A percentile compares a stretch with the other conserved stretches of the same genome.
phyloP scores from a whole-genome alignment of 2,329 filamentous ascomycete species.

The Colletotrichum tofieldiae region DNA sequence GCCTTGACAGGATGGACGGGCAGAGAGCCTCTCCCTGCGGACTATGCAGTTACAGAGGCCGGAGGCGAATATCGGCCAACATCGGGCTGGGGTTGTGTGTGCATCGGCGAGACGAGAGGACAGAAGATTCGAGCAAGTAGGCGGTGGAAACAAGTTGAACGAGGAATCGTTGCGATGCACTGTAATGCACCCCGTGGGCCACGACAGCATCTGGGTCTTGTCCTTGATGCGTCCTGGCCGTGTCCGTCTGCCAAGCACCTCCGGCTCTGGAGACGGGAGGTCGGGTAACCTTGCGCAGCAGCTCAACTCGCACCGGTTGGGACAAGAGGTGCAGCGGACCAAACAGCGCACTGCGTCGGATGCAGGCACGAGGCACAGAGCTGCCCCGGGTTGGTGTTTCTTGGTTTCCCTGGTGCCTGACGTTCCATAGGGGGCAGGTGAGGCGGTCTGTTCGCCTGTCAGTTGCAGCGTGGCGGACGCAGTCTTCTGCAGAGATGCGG shows the following conservation, averaged over 20 bases:
- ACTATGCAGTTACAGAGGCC: background rate
- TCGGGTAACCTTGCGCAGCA: constrained; percentile 17
- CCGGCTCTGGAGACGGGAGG: constrained; percentile 3
- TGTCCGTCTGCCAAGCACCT: constrained; percentile 1
- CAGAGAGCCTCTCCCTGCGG: background rate
- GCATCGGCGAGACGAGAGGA: background rate
- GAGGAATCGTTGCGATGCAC: constrained; percentile 36
- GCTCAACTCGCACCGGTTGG: background rate
- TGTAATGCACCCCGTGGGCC: constrained; percentile 31
- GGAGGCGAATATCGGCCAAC: background rate
- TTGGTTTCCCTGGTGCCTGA: constrained; percentile 3
- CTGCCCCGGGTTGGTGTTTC: constrained; percentile 15
- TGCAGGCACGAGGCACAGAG: constrained; percentile 26
- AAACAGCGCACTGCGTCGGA: constrained; percentile 17
- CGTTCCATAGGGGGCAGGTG: constrained; percentile 11
- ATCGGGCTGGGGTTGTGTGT: background rate
- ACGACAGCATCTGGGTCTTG: constrained; percentile 1
- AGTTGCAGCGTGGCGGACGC: constrained; percentile 4
- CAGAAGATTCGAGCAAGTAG: constrained; percentile 25
- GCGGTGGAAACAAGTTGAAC: constrained; percentile 30
- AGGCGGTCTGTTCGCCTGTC: background rate
- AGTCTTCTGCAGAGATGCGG: background rate
- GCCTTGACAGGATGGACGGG: background rate
- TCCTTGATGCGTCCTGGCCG: background rate
- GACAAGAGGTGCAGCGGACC: background rate